Conservation (phyloP, 2,329 filamentous ascomycete genomes). For the Penicillium sp. region DNA sequence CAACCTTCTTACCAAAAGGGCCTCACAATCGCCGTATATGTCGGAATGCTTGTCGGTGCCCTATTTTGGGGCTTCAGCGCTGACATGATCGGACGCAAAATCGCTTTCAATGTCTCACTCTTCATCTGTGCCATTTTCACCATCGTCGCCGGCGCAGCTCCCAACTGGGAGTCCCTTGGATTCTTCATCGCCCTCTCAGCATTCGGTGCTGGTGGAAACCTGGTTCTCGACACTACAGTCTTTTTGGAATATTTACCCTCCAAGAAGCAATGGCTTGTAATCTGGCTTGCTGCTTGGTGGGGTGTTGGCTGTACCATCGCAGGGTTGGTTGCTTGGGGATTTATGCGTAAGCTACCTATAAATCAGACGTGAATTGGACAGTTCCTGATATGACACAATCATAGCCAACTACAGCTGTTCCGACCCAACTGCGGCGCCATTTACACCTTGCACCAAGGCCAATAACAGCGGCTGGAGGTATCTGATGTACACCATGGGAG, state of each 20-base stretch:
- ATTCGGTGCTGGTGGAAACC: not conserved
- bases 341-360: no score
- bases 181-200: not conserved
- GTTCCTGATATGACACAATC: not conserved
- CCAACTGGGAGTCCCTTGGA: not conserved
- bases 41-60: conserved; percentile 9
- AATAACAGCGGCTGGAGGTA: not conserved
- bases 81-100: not conserved
- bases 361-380: no score
- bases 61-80: not conserved
- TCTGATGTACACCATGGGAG: not conserved
- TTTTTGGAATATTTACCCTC: not conserved
- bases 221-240: not conserved
- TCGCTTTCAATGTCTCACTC: not conserved
- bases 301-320: not conserved
- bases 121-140: not conserved
- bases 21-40: conserved; percentile 12
- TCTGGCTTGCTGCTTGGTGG: not conserved
- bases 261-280: not conserved
- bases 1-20: conserved; percentile 10
- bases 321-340: no score
- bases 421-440: no score
- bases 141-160: not conserved
- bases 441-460: not conserved
- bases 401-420: no score